Evolutionary conservation across 208 protist species (phyloP).

Genomic region (Acanthamoeba triangularis): DNA sequence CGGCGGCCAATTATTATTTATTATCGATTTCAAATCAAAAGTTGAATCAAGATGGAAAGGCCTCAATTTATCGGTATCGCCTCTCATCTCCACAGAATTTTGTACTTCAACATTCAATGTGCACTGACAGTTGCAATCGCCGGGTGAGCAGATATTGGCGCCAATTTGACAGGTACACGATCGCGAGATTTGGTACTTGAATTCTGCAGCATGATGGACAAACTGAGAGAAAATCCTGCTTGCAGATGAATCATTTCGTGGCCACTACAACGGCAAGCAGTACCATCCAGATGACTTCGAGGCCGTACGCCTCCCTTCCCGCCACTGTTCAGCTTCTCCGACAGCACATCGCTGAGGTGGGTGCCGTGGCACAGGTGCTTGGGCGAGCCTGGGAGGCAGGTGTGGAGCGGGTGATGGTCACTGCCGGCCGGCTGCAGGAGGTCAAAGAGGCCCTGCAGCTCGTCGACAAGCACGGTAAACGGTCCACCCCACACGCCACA

Average conservation of each 20-base stretch:
- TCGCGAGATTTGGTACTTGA: not conserved
- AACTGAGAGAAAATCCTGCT: too few species aligned
- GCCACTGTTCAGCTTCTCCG: not conserved
- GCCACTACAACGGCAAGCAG: constrained; percentile 32
- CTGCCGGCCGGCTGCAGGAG: constrained; percentile 90
- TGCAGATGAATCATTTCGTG: constrained; percentile 10
- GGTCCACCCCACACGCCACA: too few species aligned
- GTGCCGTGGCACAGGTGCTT: constrained; percentile 91
- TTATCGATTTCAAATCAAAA: too few species aligned
- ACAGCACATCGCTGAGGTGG: not conserved
- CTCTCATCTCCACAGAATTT: too few species aligned
- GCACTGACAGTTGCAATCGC: too few species aligned
- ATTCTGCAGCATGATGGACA: not conserved
- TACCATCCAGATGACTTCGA: not conserved
- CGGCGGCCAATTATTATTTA: too few species aligned
- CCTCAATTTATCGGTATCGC: too few species aligned
- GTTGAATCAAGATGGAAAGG: too few species aligned
- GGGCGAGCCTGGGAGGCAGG: constrained; percentile 87
- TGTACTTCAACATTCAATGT: too few species aligned
- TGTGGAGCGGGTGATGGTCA: constrained; percentile 92
- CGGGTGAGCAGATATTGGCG: not conserved
- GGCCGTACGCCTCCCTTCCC: not conserved
- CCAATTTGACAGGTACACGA: not conserved
- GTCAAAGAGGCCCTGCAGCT: constrained; percentile 90
- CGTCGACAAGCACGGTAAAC: constrained; percentile 78